Base-by-base conservation (phyloP, 2,329 filamentous ascomycete genomes). In the Chaetomiaceae sp. region DNA sequence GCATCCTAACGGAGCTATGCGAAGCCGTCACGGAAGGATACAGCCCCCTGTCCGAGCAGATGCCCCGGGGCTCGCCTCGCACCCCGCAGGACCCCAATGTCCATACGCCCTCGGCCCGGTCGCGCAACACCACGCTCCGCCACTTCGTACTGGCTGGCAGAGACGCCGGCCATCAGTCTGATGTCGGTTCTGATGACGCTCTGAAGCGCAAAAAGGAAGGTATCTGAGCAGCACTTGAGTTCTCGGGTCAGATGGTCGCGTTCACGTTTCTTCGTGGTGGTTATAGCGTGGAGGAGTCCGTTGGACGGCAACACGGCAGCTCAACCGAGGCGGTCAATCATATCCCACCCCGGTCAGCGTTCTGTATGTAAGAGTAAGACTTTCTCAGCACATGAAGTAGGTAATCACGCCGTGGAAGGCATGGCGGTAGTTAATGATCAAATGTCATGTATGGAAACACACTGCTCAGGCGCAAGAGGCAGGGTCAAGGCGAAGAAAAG, bases 1-100 rank as follows among this genome's bases (percentile, higher is more conserved):
- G 61, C 56, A 63, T 64, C 36, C 43, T 63, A 4, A 60, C 61
- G 1, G 60, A 63, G 51, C 54, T 65, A 12, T 59, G 57, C 39
- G 58, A 57, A 15, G 61, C 57, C 17, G 62, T 62, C 19, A 57
- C 57, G 8, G 58, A 61, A 55, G 45, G 48, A 11, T 63, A 63
- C 51, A 61, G 57, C 23, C 61, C 60, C 3, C 47, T 62, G 7
- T 38, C 44, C 3, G 48, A 47, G 51, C 43, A 53, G 17, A 31
- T 42, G 25, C 47, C 17, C 11, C 31, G 38, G 15, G 20, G 34
- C 2, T 46, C 42, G 15, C n/a, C 47, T 6, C 42, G 33, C 23
- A 7, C 45, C 11, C 27, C 42, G 4, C 48, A 45, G 40, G 12
- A 22, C 6, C 14, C 51, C 11, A 36, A 45, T 31, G 29, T 19